These are phyloP conservation scores for Coemansia sp. DNA, from an alignment of 192 early-diverging fungal species.

Conservation along the genomic window DNA sequence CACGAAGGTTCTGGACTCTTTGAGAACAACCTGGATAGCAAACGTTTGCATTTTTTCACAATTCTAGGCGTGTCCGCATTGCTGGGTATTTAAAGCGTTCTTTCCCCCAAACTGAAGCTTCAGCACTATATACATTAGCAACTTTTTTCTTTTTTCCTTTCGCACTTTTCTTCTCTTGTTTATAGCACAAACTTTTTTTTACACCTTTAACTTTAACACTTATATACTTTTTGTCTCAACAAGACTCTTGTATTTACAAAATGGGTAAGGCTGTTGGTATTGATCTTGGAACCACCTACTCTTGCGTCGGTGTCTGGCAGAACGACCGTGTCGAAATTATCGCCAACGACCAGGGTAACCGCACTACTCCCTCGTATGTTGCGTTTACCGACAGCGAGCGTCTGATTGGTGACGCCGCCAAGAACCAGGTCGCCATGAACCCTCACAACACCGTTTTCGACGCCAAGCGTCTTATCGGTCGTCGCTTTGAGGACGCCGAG, in stretches of 20 bases:
- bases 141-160: not conserved
- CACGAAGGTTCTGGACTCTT: not conserved
- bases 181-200: slow-evolving; percentile 14
- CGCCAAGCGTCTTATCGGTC: slow-evolving; percentile 98
- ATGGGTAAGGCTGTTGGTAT: slow-evolving; percentile 64
- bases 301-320: slow-evolving; percentile 69
- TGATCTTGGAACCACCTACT: slow-evolving; percentile 64
- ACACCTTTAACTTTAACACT: too few species aligned
- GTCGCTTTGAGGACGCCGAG: slow-evolving; percentile 85
- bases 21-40: not conserved
- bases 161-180: not conserved
- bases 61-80: slow-evolving; percentile 4
- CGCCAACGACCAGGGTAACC: slow-evolving; percentile 99
- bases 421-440: slow-evolving; percentile 99
- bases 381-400: slow-evolving; percentile 97
- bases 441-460: slow-evolving; percentile 98
- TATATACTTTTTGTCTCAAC: not conserved
- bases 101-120: not conserved
- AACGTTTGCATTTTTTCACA: not conserved
- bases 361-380: slow-evolving; percentile 97
- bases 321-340: slow-evolving; percentile 91
- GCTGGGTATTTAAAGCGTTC: not conserved
- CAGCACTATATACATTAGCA: not conserved
- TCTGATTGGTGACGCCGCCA: slow-evolving; percentile 98
- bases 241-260: not conserved